These are phyloP conservation scores for Triglochin maritima DNA, from an alignment of 106 monocot genomes.

Conservation along the genomic window DNA sequence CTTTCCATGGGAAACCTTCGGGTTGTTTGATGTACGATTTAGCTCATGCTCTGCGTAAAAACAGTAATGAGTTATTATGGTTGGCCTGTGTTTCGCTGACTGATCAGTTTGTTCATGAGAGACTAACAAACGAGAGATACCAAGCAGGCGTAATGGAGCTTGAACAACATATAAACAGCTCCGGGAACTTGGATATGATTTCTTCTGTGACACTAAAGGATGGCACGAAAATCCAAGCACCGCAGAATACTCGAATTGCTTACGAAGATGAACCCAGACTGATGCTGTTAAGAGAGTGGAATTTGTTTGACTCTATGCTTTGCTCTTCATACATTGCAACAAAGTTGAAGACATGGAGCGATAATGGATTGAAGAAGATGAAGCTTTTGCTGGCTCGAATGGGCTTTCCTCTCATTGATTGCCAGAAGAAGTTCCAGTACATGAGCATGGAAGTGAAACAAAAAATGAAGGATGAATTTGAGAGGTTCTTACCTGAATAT, in stretches of 20 bases:
- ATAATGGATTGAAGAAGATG: constrained; percentile 85
- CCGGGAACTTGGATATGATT: constrained; percentile 49
- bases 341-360: constrained; percentile 92
- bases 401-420: constrained; percentile 81
- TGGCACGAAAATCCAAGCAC: constrained; percentile 77
- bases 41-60: constrained; percentile 71
- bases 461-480: constrained; percentile 72
- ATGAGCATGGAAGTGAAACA: constrained; percentile 92
- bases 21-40: constrained; percentile 77
- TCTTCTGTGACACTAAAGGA: constrained; percentile 71
- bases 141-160: constrained; percentile 72
- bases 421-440: constrained; percentile 93
- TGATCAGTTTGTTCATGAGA: constrained; percentile 87
- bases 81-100: constrained; percentile 81
- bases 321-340: constrained; percentile 91
- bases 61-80: constrained; percentile 80
- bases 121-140: constrained; percentile 80
- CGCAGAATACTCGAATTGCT: constrained; percentile 61
- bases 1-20: constrained; percentile 85
- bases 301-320: constrained; percentile 84
- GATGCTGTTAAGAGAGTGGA: constrained; percentile 91
- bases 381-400: constrained; percentile 81
- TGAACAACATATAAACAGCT: constrained; percentile 78
- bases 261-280: constrained; percentile 89
- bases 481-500: constrained; percentile 77